Conservation (phyloP, 257 asterid species). For the Solanum paucissectum region DNA sequence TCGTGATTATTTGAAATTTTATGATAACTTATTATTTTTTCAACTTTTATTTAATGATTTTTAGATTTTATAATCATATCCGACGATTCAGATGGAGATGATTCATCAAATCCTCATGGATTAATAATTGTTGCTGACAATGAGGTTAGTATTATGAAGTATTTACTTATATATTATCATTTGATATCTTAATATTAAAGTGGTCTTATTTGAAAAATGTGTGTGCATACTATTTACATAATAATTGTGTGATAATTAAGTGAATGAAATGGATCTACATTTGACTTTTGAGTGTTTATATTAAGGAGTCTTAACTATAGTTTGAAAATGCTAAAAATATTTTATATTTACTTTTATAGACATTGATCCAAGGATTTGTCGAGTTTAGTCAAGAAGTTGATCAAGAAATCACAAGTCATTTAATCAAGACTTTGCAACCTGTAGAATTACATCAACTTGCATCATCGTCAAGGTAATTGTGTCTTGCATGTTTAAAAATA, state of each 20-base stretch:
- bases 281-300: background rate
- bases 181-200: background rate
- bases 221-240: background rate
- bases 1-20: background rate
- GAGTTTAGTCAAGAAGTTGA: background rate
- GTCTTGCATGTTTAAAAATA: background rate
- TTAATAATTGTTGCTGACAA: background rate
- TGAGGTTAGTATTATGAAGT: background rate
- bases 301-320: background rate
- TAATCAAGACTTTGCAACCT: background rate
- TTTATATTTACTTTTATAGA: background rate
- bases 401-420: background rate
- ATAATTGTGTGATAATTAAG: background rate
- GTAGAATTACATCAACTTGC: background rate
- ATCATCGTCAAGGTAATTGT: rapidly evolving
- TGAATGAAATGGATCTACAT: background rate
- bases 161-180: background rate
- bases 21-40: background rate
- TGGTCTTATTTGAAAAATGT: background rate
- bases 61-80: background rate
- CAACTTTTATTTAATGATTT: background rate
- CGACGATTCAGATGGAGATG: background rate
- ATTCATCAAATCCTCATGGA: background rate
- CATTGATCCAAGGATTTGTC: background rate
- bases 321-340: background rate